These are phyloP conservation scores for Porphyrellus cyaneotinctus DNA, from an alignment of 768 basidiomycete genomes.

Conservation along the genomic window DNA sequence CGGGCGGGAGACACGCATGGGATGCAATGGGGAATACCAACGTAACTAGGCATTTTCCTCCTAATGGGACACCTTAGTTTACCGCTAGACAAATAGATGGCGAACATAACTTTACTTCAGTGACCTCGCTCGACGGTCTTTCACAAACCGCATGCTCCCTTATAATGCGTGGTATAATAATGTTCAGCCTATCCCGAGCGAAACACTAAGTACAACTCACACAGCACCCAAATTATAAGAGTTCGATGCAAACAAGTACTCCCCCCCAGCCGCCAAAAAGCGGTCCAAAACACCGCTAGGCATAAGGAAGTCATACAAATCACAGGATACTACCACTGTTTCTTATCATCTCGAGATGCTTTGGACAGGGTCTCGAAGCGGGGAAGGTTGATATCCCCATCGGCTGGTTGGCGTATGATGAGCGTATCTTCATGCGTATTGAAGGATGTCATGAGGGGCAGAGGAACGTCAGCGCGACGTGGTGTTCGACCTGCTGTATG, in stretches of 20 bases:
- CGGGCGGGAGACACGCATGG: too few species aligned
- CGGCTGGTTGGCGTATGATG: constrained; percentile 93
- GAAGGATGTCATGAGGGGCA: constrained; percentile 98
- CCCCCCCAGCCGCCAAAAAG: constrained; percentile 86
- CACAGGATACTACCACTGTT: constrained; percentile 94
- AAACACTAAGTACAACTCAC: constrained; percentile 39
- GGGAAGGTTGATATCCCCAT: constrained; percentile 90
- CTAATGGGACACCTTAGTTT: too few species aligned
- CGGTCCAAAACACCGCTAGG: constrained; percentile 91
- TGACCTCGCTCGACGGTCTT: too few species aligned
- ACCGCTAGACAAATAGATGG: too few species aligned
- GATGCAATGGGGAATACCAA: too few species aligned
- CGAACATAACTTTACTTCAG: too few species aligned
- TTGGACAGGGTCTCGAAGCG: constrained; percentile 79
- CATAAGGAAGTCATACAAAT: constrained; percentile 87
- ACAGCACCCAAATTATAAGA: constrained; percentile 94
- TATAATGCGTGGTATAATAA: too few species aligned
- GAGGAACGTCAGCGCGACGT: constrained; percentile 84
- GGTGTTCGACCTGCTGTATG: constrained; percentile 93
- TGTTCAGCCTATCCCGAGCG: too few species aligned
- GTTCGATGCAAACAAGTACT: constrained; percentile 97
- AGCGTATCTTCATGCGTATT: constrained; percentile 97
- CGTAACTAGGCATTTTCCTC: too few species aligned
- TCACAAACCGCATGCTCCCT: too few species aligned
- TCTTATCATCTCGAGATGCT: constrained; percentile 77